Evolutionary conservation across 2,329 filamentous ascomycete genomes (phyloP), one percentile per base, ranked within the genome.

Genomic region (Cercospora berteroae): DNA sequence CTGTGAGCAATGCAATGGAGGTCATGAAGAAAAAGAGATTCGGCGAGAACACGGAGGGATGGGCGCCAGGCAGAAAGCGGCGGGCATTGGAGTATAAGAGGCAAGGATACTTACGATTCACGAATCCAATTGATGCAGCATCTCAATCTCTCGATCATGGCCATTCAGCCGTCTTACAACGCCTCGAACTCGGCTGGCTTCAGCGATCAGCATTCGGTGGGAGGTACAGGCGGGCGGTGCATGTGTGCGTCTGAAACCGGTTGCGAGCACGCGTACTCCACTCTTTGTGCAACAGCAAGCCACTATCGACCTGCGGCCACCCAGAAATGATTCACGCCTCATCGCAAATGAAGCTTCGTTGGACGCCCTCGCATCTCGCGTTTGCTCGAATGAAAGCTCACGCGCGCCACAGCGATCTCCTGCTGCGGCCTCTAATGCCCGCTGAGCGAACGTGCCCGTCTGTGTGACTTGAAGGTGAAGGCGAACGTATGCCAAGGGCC

Each of bases 211-310:
- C 55, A 36, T 33, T 55, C 55, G 55, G 27, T n/a, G 9, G 16
- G 36, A 42, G 36, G 55, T 10, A 36, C 16, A 31, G n/a, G 55
- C 29, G 31, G 13, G 55, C 3, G 55, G 55, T 29, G 55, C 55
- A 36, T 58, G 55, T 36, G 31, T 42, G 48, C 50, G 57, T 33
- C 23, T 64, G 61, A 58, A 42, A 58, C 61, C 31, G 52, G 31
- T 64, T 48, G 61, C 61, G 39, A 64, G 52, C 52, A 64, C 61
- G 31, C 61, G 52, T 64, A 20, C 61, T 64, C 61, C 61, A 52
- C 61, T 56, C 33, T 56, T 57, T 64, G 61, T 64, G 61, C 33
- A 57, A 64, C 61, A 27, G 33, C 52, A 29, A 64, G 61, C 50
- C 61, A 64, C 52, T 25, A 48, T 56, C 31, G 2, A 63, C 27